Percentiles rank a stretch among this genome's conserved stretches.
Evolutionary conservation across 2,329 filamentous ascomycete genomes (phyloP).

Genomic region (Neodidymelliopsis sp.): DNA sequence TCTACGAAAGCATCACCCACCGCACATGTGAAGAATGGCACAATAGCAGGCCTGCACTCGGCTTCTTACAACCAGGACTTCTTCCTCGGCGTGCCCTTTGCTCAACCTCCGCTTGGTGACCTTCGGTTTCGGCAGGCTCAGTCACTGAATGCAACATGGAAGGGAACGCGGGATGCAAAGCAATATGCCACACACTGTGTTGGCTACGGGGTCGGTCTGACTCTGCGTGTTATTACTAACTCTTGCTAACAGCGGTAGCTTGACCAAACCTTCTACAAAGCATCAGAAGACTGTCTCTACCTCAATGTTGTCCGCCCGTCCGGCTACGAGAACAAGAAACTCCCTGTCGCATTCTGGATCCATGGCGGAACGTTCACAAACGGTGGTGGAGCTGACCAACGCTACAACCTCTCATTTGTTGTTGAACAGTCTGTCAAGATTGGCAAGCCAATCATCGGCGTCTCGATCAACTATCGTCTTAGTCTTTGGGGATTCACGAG

Average conservation of each 20-base stretch:
- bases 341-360: conserved; percentile 26
- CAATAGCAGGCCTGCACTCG: conserved; percentile 46
- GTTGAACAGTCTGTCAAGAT: conserved; percentile 35
- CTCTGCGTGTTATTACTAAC: conserved; percentile 34
- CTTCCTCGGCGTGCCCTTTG: conserved; percentile 28
- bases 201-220: conserved; percentile 17
- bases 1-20: conserved; percentile 26
- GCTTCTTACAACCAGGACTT: conserved; percentile 51
- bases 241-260: conserved; percentile 6
- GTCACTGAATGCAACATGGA: conserved; percentile 28
- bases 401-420: conserved; percentile 58
- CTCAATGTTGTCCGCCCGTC: conserved; percentile 46
- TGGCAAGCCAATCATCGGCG: conserved; percentile 31
- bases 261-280: conserved; percentile 20
- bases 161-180: conserved; percentile 47
- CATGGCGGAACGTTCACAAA: conserved; percentile 46
- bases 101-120: conserved; percentile 37
- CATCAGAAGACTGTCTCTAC: conserved; percentile 51
- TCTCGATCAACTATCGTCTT: conserved; percentile 37
- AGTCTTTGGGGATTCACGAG: conserved; percentile 33
- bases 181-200: conserved; percentile 33
- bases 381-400: conserved; percentile 51
- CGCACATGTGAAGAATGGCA: conserved; percentile 51
- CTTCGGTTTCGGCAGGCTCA: conserved; percentile 31
- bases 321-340: conserved; percentile 9